Percentiles rank a stretch among this genome's conserved stretches.
These are phyloP conservation scores for Suhomyces atakaporum DNA, from an alignment of 1,139 yeast species.

Conservation along the genomic window DNA sequence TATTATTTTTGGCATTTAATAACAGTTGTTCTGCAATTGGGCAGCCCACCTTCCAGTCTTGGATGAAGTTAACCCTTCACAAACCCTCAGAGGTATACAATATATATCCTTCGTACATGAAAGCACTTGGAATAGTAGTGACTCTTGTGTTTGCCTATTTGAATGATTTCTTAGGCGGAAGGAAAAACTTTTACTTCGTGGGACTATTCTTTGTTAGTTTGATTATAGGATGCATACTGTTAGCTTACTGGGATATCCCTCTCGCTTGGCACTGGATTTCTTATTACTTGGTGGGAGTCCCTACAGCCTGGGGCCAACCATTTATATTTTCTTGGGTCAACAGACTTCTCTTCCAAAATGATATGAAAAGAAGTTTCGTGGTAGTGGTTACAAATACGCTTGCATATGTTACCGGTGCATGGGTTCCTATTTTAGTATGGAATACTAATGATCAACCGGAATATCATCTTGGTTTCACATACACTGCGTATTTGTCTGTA, in stretches of 20 bases:
- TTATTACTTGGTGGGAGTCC: slow-evolving; percentile 49
- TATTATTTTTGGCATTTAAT: slow-evolving; percentile 19
- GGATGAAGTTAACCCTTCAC: slow-evolving; percentile 49
- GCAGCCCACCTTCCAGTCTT: slow-evolving; percentile 54
- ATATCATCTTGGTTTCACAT: slow-evolving; percentile 51
- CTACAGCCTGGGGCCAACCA: slow-evolving; percentile 38
- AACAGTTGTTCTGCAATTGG: slow-evolving; percentile 41
- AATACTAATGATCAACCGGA: slow-evolving; percentile 49
- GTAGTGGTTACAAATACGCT: slow-evolving; percentile 52
- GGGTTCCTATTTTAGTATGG: slow-evolving; percentile 33
- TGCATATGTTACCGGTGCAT: slow-evolving; percentile 55
- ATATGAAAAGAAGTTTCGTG: slow-evolving; percentile 27
- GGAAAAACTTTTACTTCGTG: slow-evolving; percentile 16
- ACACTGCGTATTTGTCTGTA: slow-evolving; percentile 45
- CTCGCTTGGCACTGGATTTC: slow-evolving; percentile 47
- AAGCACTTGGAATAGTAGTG: slow-evolving; percentile 15
- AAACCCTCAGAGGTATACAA: slow-evolving; percentile 45
- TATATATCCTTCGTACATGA: slow-evolving; percentile 45
- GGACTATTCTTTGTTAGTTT: slow-evolving; percentile 15
- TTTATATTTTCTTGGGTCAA: slow-evolving; percentile 29
- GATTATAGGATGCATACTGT: slow-evolving; percentile 16
- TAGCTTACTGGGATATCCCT: slow-evolving; percentile 20
- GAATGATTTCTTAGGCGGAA: slow-evolving; percentile 19
- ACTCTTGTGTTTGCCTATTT: slow-evolving; percentile 17
- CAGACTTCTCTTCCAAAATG: slow-evolving; percentile 21